Base-by-base conservation (phyloP, 2,329 filamentous ascomycete genomes). In the Apiospora kogelbergensis region DNA sequence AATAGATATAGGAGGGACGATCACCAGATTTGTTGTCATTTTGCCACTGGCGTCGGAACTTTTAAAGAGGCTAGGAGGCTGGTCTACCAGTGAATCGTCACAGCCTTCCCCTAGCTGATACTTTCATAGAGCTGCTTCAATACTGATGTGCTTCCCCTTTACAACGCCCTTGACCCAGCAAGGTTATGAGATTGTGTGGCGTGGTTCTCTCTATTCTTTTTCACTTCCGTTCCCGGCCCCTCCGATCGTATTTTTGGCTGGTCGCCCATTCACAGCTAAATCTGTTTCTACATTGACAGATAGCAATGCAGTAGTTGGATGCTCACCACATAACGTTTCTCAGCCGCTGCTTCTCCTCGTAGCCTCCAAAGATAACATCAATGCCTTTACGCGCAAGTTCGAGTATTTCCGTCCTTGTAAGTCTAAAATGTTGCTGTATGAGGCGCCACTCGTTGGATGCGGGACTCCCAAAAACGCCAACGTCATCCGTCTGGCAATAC, bases 401-500 rank as follows among this genome's bases (percentile, higher is more conserved):
- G 68, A 88, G 82, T 1, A 87, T 81, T 20, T 85, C 82, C 6
- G 75, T 69, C 3, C 76, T 77, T 15, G 75, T 76, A 7, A 96
- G 83, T 0, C 80, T 77, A 74, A 96, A 96, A 76, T 95, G 89
- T 72, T 90, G 79, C 1, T 91, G 89, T 3, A 92, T 91, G 2
- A 96, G 86, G 9, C 84, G 81, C 78, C 95, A 95, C 78, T 97
- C 93, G 73, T 94, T 90, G 0, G 92, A 94, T 4, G 95, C 80
- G 0, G 88, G 84, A 75, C 91, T 95, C 65, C 90, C 90, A 74
- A 96, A 96, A 26, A 96, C 89, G 1, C 93, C 93, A 11, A 95
- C 91, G 74, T 96, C 93, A 76, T 96, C 93, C 1, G 93, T 96
- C 91, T 94, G 70, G 5, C 11, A 33, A 57, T 9, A 20, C 6